Conservation (phyloP, 2,329 filamentous ascomycete species). For the Fusarium sp. region DNA sequence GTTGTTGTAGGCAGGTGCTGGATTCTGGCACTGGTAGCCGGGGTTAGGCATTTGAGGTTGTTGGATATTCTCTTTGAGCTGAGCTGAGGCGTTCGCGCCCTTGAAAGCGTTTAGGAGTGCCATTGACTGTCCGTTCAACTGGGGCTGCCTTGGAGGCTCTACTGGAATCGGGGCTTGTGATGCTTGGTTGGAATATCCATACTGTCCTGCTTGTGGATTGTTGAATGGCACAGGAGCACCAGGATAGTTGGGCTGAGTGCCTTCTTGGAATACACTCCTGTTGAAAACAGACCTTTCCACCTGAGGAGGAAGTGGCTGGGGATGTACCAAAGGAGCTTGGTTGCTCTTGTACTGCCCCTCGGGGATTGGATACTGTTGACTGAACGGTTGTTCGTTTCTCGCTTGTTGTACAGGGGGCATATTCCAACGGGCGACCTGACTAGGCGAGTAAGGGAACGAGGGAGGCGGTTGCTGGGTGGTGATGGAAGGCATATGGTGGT, state of each 20-base stretch:
- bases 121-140: constrained; percentile 56
- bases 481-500: constrained; percentile 53
- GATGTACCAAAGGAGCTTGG: constrained; percentile 47
- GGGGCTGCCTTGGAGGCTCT: constrained; percentile 32
- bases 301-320: constrained; percentile 65
- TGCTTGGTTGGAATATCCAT: constrained; percentile 29
- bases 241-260: constrained; percentile 21
- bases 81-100: constrained; percentile 35
- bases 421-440: constrained; percentile 33
- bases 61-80: constrained; percentile 34
- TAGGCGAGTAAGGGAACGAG: constrained; percentile 41
- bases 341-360: constrained; percentile 39
- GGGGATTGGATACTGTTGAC: constrained; percentile 26
- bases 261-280: constrained; percentile 46
- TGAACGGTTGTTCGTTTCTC: constrained; percentile 24
- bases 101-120: constrained; percentile 59
- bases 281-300: constrained; percentile 65
- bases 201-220: constrained; percentile 42
- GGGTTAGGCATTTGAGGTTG: constrained; percentile 18
- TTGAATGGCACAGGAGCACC: constrained; percentile 15
- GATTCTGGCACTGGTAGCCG: constrained; percentile 18
- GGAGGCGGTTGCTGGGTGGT: constrained; percentile 46
- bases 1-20: constrained; percentile 20
- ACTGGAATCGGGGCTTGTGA: constrained; percentile 18
- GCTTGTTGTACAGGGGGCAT: constrained; percentile 23